Evolutionary conservation across 371 early-diverging fungal species (phyloP).

Genomic region (Mortierella sp.): DNA sequence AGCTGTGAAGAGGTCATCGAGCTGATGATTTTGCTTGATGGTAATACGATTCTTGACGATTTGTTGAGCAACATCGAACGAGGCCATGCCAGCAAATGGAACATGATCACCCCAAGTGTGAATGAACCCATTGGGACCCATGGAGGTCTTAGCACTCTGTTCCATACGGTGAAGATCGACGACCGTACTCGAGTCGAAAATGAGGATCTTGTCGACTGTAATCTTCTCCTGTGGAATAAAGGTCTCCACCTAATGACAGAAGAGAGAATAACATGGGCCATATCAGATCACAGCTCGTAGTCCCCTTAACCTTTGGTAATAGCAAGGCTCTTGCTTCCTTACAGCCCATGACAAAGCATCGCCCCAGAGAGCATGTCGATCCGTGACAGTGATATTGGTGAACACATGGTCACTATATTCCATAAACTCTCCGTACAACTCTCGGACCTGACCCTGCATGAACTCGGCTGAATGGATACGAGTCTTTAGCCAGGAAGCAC

Average conservation of each 20-base stretch:
- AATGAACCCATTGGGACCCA: constrained; percentile 3
- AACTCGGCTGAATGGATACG: constrained; percentile 41
- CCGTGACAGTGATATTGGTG: constrained; percentile 51
- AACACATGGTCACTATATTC: constrained; percentile 60
- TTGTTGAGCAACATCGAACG: constrained; percentile 16
- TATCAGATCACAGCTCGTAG: too few relatives aligned
- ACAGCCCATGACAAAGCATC: constrained; percentile 45
- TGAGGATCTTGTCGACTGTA: constrained; percentile 31
- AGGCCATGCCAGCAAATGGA: constrained; percentile 34
- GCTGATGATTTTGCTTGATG: constrained; percentile 9
- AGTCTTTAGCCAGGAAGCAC: constrained; percentile 22
- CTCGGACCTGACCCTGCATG: constrained; percentile 52
- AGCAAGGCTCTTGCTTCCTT: too few relatives aligned
- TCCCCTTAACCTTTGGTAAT: too few relatives aligned
- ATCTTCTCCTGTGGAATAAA: constrained; percentile 39
- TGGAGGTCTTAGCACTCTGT: background rate
- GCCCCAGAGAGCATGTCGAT: constrained; percentile 53
- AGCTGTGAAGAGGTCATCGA: constrained; percentile 40
- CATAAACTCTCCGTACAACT: constrained; percentile 64
- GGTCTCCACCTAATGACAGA: constrained; percentile 23
- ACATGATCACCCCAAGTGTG: constrained; percentile 29
- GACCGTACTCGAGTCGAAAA: constrained; percentile 43
- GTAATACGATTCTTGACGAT: constrained; percentile 14
- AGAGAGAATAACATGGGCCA: too few relatives aligned
- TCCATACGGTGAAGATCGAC: constrained; percentile 36